A percentile compares a stretch with the other conserved stretches of the same genome.
These are phyloP conservation scores for Escallonia rubra DNA, from an alignment of 129 eudicot genomes.

Conservation along the genomic window DNA sequence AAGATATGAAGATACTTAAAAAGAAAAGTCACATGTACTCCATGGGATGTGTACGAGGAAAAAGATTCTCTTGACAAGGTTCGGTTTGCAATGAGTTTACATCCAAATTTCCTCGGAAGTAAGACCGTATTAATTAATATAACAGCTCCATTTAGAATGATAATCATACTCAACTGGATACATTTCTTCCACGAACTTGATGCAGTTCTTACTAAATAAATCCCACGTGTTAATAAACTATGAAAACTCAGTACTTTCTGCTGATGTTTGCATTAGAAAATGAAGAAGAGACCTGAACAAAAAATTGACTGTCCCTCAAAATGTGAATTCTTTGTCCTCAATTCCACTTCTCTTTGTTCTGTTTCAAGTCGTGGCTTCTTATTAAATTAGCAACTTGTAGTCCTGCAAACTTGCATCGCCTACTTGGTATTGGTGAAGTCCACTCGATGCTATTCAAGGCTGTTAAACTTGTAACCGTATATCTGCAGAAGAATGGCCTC, in stretches of 20 bases:
- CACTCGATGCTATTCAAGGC: too few species aligned
- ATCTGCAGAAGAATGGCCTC: conserved; percentile 8
- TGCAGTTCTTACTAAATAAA: not conserved
- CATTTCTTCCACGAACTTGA: too few species aligned
- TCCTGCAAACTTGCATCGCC: not conserved
- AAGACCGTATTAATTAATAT: not conserved
- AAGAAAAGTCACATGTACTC: too few species aligned
- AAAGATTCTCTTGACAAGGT: not conserved
- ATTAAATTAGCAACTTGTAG: not conserved
- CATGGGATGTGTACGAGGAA: too few species aligned
- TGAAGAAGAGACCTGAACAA: not conserved
- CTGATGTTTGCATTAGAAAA: not conserved
- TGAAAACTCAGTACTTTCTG: not conserved
- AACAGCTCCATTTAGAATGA: not conserved
- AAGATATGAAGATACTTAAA: too few species aligned
- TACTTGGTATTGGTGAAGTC: not conserved
- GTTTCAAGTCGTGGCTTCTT: not conserved
- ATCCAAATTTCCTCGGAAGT: not conserved
- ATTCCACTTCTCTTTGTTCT: not conserved
- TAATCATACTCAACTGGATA: not conserved
- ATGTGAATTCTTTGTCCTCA: not conserved
- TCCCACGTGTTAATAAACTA: not conserved
- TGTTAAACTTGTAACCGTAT: too few species aligned
- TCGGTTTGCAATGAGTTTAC: not conserved
- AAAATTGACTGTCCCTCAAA: not conserved